Conservation (phyloP, 768 basidiomycete species). For the Macrocybe gigantea region DNA sequence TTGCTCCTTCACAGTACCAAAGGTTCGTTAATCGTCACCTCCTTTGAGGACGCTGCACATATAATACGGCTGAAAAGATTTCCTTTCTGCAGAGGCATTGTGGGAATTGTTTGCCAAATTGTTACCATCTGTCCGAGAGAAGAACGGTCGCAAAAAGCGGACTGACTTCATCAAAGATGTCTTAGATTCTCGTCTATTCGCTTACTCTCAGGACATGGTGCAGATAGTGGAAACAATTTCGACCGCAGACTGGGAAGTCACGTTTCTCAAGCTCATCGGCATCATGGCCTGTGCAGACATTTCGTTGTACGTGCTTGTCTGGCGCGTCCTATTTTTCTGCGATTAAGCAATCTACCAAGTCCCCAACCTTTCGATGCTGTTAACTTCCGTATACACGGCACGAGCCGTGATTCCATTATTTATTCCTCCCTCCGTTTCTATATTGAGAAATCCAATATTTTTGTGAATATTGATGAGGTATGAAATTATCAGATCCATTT, state of each 20-base stretch:
- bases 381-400: constrained; percentile 30
- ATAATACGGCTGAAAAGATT: constrained; percentile 26
- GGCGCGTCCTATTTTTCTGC: not conserved
- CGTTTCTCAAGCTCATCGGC: constrained; percentile 40
- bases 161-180: constrained; percentile 46
- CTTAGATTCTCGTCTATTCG: constrained; percentile 33
- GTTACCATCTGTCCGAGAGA: constrained; percentile 38
- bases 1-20: constrained; percentile 38
- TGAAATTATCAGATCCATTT: not conserved
- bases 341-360: constrained; percentile 22
- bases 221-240: constrained; percentile 34
- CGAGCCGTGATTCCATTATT: constrained; percentile 7
- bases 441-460: constrained; percentile 43
- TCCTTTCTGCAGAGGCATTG: constrained; percentile 50
- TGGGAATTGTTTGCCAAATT: constrained; percentile 52
- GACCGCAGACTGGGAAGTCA: constrained; percentile 47
- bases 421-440: constrained; percentile 41
- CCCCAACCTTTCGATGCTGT: constrained; percentile 53
- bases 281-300: constrained; percentile 38
- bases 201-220: constrained; percentile 31
- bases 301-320: constrained; percentile 35
- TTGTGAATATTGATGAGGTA: constrained; percentile 45
- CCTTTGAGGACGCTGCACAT: not conserved
- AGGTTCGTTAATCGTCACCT: constrained; percentile 25
- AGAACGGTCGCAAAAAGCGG: constrained; percentile 28